phyloP scores from a whole-genome alignment of 2,329 filamentous ascomycete genomes.

The Albifimbria verrucaria region DNA sequence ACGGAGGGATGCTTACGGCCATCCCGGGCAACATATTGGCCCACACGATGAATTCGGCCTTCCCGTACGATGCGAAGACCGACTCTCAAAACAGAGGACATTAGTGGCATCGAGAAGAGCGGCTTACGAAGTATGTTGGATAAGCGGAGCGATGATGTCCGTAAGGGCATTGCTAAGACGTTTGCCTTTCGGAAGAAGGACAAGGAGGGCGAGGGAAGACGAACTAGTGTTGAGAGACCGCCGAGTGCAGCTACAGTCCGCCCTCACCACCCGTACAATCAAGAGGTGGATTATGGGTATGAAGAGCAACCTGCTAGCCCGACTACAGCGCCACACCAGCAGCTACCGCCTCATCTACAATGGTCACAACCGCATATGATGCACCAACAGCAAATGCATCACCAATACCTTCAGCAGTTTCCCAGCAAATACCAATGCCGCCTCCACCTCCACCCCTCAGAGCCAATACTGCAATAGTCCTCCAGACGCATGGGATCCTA shows the following conservation, averaged over 20 bases:
- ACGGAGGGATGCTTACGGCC: conserved; percentile 13
- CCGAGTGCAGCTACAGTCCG: conserved; percentile 18
- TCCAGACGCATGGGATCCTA: conserved; percentile 13
- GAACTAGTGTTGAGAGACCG: conserved; percentile 12
- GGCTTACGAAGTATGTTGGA: conserved; percentile 50
- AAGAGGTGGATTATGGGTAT: conserved; percentile 11
- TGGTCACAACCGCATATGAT: background rate
- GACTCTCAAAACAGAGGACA: conserved; percentile 45
- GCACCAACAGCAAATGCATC: background rate
- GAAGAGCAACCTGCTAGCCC: conserved; percentile 8
- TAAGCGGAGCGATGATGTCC: conserved; percentile 52
- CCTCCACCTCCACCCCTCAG: conserved; percentile 1
- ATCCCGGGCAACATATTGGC: conserved; percentile 9
- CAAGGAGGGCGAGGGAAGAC: conserved; percentile 28
- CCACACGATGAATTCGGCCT: conserved; percentile 42
- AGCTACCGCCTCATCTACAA: background rate
- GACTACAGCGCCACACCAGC: conserved; percentile 6
- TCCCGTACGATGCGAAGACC: conserved; percentile 37
- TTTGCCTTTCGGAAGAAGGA: conserved; percentile 50
- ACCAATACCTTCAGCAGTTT: conserved; percentile 1
- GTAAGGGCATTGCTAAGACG: conserved; percentile 50
- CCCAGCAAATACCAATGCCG: conserved; percentile 13
- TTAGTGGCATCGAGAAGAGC: conserved; percentile 53
- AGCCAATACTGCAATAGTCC: conserved; percentile 7
- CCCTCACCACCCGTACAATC: conserved; percentile 8